Conservation (phyloP, 2,329 filamentous ascomycete species). For the Botrytis sinoallii region DNA sequence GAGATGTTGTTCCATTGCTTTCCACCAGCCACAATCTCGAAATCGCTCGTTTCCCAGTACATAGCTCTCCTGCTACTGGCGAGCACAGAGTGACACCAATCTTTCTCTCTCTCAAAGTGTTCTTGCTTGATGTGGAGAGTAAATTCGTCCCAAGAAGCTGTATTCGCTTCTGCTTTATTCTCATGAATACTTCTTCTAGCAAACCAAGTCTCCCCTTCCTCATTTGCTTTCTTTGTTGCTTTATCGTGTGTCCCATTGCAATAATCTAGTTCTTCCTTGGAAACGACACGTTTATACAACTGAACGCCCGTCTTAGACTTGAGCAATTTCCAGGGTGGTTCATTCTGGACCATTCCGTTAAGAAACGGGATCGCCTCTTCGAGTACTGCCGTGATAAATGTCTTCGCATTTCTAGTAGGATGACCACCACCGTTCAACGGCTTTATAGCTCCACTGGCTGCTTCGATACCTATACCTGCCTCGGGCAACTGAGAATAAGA, state of each 20-base stretch:
- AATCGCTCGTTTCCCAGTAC: conserved; percentile 46
- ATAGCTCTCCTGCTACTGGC: conserved; percentile 41
- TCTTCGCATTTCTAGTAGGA: conserved; percentile 39
- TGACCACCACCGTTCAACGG: conserved; percentile 10
- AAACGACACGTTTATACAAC: conserved; percentile 51
- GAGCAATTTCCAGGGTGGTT: conserved; percentile 46
- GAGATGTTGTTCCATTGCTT: conserved; percentile 48
- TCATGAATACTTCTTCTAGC: conserved; percentile 61
- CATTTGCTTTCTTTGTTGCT: conserved; percentile 30
- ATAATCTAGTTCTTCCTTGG: conserved; percentile 44
- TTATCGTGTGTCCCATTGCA: conserved; percentile 33
- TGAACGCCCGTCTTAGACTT: conserved; percentile 50
- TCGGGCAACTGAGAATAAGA: conserved; percentile 47
- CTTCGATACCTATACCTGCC: conserved; percentile 29
- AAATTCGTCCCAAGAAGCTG: conserved; percentile 65
- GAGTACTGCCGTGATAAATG: conserved; percentile 53
- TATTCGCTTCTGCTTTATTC: conserved; percentile 48
- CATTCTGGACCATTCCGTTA: conserved; percentile 50
- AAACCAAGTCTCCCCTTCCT: conserved; percentile 57
- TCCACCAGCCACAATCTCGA: conserved; percentile 41
- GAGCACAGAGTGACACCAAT: conserved; percentile 56
- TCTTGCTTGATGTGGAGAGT: conserved; percentile 54
- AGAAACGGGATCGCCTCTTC: conserved; percentile 59
- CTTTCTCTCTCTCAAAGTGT: conserved; percentile 54
- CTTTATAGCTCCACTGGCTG: conserved; percentile 21